Percentiles rank a stretch among this genome's conserved stretches.
Evolutionary conservation across 2,329 filamentous ascomycete genomes (phyloP).

Genomic region (Diaporthe caulivora): DNA sequence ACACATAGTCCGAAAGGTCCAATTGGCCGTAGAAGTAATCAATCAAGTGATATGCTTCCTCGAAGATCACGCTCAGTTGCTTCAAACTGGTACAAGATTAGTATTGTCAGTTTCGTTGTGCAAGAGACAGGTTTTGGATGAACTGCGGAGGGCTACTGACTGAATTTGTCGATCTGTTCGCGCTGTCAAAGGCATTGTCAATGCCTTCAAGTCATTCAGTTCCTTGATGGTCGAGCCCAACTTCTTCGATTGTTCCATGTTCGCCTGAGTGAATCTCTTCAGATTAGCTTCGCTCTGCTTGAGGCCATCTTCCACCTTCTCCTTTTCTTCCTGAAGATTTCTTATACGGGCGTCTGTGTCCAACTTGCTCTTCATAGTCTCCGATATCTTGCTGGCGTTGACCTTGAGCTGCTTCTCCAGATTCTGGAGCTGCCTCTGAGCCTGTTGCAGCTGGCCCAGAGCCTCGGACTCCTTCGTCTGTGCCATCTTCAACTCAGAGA

Average conservation of each 20-base stretch:
- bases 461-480: neutral
- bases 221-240: neutral
- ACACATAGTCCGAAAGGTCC: neutral
- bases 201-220: neutral
- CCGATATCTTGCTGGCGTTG: neutral
- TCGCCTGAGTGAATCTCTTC: neutral
- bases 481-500: neutral
- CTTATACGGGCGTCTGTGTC: neutral
- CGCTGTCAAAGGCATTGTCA: neutral
- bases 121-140: neutral
- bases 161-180: neutral
- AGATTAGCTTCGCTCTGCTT: neutral
- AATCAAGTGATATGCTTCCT: neutral
- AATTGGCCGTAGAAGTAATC: neutral
- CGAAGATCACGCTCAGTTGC: neutral
- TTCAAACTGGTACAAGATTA: neutral
- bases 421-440: neutral
- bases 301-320: neutral
- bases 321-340: neutral
- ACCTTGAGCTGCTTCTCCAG: neutral
- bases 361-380: neutral
- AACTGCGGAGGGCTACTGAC: neutral
- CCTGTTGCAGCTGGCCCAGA: neutral
- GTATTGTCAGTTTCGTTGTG: neutral
- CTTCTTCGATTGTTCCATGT: neutral